Evolutionary conservation across 2,329 filamentous ascomycete genomes (phyloP).

Genomic region (Eutypella sp.): DNA sequence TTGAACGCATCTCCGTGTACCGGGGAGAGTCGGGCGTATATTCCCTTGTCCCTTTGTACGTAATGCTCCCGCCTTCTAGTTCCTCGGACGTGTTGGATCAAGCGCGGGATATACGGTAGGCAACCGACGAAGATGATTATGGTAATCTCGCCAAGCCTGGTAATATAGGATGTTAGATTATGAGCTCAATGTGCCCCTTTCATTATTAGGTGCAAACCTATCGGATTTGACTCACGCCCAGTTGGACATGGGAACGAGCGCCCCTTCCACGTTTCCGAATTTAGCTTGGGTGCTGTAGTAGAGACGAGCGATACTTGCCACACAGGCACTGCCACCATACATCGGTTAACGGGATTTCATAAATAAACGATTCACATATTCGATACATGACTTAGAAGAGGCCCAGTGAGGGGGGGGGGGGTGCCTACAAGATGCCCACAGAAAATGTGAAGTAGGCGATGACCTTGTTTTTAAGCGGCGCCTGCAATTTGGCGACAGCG

Average conservation of each 20-base stretch:
- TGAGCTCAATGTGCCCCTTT: background rate
- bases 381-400: background rate
- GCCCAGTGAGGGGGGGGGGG: background rate
- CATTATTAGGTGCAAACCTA: background rate
- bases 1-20: no score
- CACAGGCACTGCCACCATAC: background rate
- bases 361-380: background rate
- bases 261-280: background rate
- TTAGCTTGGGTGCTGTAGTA: background rate
- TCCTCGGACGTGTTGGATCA: background rate
- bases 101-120: background rate
- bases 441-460: background rate
- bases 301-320: background rate
- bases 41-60: no score
- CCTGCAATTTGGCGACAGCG: background rate
- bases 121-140: background rate
- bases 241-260: background rate
- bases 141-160: background rate
- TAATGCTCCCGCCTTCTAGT: no score
- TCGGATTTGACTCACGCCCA: background rate
- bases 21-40: no score
- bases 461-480: background rate
- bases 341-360: background rate
- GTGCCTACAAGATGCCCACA: background rate
- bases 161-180: background rate